A percentile compares a stretch with the other conserved stretches of the same genome.
These are phyloP conservation scores for Sphaerulina musiva DNA, from an alignment of 2,329 filamentous ascomycete species.

Conservation along the genomic window DNA sequence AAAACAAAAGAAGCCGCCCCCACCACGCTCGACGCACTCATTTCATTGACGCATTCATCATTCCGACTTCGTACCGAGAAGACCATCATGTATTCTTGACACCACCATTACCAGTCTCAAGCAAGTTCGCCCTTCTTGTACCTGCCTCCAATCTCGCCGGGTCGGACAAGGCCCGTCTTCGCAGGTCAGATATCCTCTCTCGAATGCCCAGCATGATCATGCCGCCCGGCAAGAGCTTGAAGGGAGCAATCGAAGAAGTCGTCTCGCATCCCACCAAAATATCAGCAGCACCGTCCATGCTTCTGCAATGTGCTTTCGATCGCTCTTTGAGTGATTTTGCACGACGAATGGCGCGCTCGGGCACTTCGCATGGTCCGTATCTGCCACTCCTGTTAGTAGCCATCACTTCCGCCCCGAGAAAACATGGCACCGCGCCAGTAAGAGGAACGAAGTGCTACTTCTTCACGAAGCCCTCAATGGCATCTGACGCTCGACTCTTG, in stretches of 20 bases:
- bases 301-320: constrained; percentile 6
- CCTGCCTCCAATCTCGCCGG: constrained; percentile 19
- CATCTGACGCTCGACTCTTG: constrained; percentile 24
- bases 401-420: constrained; percentile 4
- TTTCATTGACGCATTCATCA: neutral
- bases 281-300: constrained; percentile 18
- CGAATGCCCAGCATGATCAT: constrained; percentile 21
- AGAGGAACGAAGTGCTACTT: constrained; percentile 26
- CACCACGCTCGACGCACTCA: neutral
- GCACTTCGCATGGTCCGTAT: neutral
- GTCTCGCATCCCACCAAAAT: constrained; percentile 5
- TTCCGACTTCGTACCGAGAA: neutral
- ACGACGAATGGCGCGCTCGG: constrained; percentile 12
- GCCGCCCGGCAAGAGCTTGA: constrained; percentile 3
- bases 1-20: too few species aligned
- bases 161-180: constrained; percentile 23
- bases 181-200: constrained; percentile 20
- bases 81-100: neutral
- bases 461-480: constrained; percentile 29
- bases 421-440: constrained; percentile 4
- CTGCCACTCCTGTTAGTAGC: constrained; percentile 1
- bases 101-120: neutral
- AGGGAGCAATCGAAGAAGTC: neutral
- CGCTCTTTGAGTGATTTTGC: constrained; percentile 8
- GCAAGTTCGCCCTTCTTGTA: neutral